Base-by-base conservation (phyloP, 768 basidiomycete genomes). In the Galerina sulciceps region DNA sequence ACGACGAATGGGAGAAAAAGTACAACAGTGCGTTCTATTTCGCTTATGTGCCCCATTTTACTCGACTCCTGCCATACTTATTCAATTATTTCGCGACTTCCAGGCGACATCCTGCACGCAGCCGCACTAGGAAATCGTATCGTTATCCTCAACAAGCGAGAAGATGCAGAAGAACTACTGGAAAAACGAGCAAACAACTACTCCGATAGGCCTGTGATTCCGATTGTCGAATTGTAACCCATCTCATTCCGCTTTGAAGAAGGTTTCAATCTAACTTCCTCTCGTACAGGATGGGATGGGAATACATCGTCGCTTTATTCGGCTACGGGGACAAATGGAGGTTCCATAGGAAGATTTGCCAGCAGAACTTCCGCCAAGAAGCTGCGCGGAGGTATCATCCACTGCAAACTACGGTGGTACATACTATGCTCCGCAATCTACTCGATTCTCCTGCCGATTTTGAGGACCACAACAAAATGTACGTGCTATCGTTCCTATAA, bases 261-360 rank as follows among this genome's bases (percentile, higher is more conserved):
- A 43, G 15, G 20, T 43, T 6, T 14, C 20, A 15, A 18, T n/a
- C 10, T n/a, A 4, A 10, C 17, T 3, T 8, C 17, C 17, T 9
- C 9, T 43, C 17, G 17, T 14, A 20, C 5, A 65, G 50, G 46
- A 69, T 75, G 68, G 73, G 73, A 23, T 77, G 74, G 70, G 69
- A 73, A 37, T 73, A 70, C 54, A 74, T 73, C 50, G 56, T 73
- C 3, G 74, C 67, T 18, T 63, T 71, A 31, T 65, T 72, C 51
- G 67, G 59, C 1, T 77, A 79, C 46, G 74, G 76, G 0, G 55
- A 73, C 0, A 61, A 57, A 42, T 80, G 77, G 79, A 68, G 77
- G 9, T 62, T 61, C n/a, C n/a, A n/a, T n/a, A n/a, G n/a, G n/a
- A n/a, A n/a, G n/a, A n/a, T n/a, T n/a, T n/a, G n/a, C n/a, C 22